Base-by-base conservation (phyloP, 768 basidiomycete species). In the Russula foetens region DNA sequence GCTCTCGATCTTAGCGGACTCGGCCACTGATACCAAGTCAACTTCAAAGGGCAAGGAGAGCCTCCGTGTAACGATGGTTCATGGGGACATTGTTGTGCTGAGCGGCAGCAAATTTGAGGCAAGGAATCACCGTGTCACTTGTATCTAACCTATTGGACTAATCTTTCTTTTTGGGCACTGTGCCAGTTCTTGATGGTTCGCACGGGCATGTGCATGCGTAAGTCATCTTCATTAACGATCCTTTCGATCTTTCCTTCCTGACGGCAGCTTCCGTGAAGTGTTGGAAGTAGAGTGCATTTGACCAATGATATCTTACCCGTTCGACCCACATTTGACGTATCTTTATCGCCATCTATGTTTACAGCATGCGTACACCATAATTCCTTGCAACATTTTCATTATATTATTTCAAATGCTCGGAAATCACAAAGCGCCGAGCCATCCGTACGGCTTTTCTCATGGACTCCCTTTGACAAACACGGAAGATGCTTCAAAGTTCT, bases 41-140 rank as follows among this genome's bases (percentile, higher is more conserved):
- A 29, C 24, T 26, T 33, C 43, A 1, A 59, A 50, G 46, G 21
- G 41, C 26, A 56, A 44, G 19, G 64, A 65, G 41, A 50, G 49
- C n/a, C 58, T 66, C n/a, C 57, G 54, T 17, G 65, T 66, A 17
- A 60, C 65, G 47, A 60, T 66, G 50, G 53, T 63, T 31, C 64
- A 65, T 17, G 64, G 64, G 4, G 64, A 65, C 38, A 52, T 59
- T 24, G 52, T 56, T 14, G 44, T 64, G 6, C n/a, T 65, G 31
- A 51, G 49, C 12, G 58, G 59, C 19, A 11, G 14, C 39, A 31
- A 49, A 12, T 61, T 50, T n/a, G 60, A 63, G 53, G 62, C 41
- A 50, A 58, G 56, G 35, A 41, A 35, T 35, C 35, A 12, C n/a
- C n/a, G 17, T 21, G 15, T n/a, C n/a, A 7, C 7, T 9, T 35